Conservation (phyloP, 2,329 filamentous ascomycete genomes). For the Alternaria arbusti region DNA sequence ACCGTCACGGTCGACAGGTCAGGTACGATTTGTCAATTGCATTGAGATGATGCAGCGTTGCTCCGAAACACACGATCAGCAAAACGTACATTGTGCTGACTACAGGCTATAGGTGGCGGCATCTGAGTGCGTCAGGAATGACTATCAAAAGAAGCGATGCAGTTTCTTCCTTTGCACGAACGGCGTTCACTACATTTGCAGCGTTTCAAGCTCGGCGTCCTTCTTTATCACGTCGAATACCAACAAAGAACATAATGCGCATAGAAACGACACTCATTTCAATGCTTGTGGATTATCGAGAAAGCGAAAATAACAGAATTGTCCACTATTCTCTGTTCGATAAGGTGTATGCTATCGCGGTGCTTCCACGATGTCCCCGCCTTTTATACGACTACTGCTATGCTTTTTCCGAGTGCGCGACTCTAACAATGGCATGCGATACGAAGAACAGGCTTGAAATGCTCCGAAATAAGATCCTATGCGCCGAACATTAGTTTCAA, state of each 20-base stretch:
- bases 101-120: conserved; percentile 5
- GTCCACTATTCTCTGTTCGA: background rate
- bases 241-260: background rate
- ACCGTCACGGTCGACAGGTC: conserved; percentile 46
- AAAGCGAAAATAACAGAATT: background rate
- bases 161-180: background rate
- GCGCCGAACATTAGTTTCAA: background rate
- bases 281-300: background rate
- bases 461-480: background rate
- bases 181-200: background rate
- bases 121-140: background rate
- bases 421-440: background rate
- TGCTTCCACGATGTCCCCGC: background rate
- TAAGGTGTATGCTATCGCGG: background rate
- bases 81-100: conserved; percentile 4
- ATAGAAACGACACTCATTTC: background rate
- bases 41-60: background rate
- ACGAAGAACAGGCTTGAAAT: background rate
- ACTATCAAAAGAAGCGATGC: background rate
- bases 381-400: background rate
- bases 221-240: background rate
- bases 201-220: background rate
- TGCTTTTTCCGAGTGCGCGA: background rate
- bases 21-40: conserved; percentile 21
- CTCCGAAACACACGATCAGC: background rate